Conservation (phyloP, 306 rosid genomes). For the Canavalia ensiformis region DNA sequence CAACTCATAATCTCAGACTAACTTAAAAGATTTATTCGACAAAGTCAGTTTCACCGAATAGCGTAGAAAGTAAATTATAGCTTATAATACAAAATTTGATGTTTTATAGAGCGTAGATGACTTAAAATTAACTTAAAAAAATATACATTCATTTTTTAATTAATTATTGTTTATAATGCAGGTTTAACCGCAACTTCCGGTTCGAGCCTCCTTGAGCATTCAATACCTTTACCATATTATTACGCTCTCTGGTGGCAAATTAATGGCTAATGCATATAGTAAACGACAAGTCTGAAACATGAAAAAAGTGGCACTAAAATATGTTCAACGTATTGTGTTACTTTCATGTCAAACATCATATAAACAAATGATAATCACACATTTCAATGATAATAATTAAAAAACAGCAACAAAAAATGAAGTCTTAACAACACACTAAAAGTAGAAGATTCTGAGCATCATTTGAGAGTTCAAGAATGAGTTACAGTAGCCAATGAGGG, state of each 20-base stretch:
- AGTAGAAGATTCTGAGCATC: slow-evolving; percentile 38
- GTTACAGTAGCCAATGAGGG: slow-evolving; percentile 50
- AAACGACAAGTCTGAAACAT: background rate
- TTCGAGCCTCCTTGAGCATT: background rate
- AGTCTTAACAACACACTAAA: slow-evolving; percentile 44
- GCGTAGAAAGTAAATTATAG: too few species aligned
- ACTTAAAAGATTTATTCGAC: too few species aligned
- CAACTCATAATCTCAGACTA: too few species aligned
- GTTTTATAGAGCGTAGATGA: background rate
- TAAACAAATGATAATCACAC: slow-evolving; percentile 42
- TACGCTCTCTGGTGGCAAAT: too few species aligned
- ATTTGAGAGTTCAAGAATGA: slow-evolving; percentile 46
- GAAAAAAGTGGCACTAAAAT: background rate
- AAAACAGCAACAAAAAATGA: slow-evolving; percentile 24
- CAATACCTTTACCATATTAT: too few species aligned
- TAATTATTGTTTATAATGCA: too few species aligned
- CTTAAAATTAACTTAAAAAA: background rate
- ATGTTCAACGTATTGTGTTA: slow-evolving; percentile 23
- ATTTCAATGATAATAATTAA: slow-evolving; percentile 33
- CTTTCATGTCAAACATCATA: slow-evolving; percentile 39
- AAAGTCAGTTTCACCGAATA: too few species aligned
- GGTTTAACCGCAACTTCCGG: too few species aligned
- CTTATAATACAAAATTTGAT: too few species aligned
- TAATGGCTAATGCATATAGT: background rate
- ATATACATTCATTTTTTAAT: background rate